phyloP scores from a whole-genome alignment of 805 yeast genomes.

The Saccharomycopsis olivae region DNA sequence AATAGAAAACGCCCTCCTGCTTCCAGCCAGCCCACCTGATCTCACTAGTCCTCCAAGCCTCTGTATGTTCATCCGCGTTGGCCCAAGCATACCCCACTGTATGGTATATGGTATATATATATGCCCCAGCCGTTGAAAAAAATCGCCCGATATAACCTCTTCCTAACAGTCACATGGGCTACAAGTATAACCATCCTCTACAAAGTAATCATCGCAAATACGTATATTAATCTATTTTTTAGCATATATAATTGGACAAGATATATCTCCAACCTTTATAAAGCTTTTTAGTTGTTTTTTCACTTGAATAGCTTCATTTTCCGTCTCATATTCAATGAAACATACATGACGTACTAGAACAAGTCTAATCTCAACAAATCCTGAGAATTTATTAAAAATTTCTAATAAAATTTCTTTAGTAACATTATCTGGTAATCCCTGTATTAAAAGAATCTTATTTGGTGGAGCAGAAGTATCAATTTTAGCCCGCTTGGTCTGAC shows the following conservation, averaged over 20 bases:
- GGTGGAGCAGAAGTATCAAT: constrained; percentile 36
- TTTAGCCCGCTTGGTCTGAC: constrained; percentile 13
- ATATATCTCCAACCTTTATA: constrained; percentile 18
- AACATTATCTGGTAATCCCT: constrained; percentile 42
- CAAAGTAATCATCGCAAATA: too few species aligned
- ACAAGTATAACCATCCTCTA: too few species aligned
- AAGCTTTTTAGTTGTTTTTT: constrained; percentile 22
- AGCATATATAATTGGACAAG: constrained; percentile 22
- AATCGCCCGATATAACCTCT: too few species aligned
- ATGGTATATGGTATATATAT: too few species aligned
- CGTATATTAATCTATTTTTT: too few species aligned
- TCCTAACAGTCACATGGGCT: too few species aligned
- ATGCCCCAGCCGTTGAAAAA: too few species aligned
- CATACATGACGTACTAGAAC: constrained; percentile 64
- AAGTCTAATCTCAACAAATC: constrained; percentile 56
- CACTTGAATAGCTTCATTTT: constrained; percentile 37
- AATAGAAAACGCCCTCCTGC: too few species aligned
- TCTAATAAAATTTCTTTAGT: constrained; percentile 30
- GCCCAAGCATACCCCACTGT: too few species aligned
- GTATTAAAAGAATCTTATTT: constrained; percentile 56
- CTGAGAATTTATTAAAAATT: constrained; percentile 40
- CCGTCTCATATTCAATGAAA: constrained; percentile 65
- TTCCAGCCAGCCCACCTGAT: too few species aligned
- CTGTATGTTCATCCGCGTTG: too few species aligned
- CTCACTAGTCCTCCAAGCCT: too few species aligned